Evolutionary conservation across 2,329 filamentous ascomycete species (phyloP).

Genomic region (Neonectria magnoliae): DNA sequence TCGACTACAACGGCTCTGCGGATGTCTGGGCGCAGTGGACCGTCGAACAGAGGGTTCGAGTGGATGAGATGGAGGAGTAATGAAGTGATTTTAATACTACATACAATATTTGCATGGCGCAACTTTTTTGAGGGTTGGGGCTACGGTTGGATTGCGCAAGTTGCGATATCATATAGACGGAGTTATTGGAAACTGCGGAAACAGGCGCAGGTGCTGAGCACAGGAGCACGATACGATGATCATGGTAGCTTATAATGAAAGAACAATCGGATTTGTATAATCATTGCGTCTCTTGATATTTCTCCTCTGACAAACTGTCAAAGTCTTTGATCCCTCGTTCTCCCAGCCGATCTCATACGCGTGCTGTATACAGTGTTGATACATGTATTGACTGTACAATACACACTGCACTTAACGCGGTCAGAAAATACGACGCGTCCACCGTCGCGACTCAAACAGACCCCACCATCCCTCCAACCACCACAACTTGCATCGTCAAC

Average conservation of each 20-base stretch:
- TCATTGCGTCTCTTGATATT: background rate
- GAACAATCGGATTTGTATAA: constrained; percentile 3
- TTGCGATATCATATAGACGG: constrained; percentile 22
- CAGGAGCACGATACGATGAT: constrained; percentile 9
- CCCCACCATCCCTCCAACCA: constrained; percentile 30
- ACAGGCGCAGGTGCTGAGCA: background rate
- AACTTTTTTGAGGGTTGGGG: constrained; percentile 32
- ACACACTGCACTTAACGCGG: constrained; percentile 36
- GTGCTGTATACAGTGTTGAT: background rate
- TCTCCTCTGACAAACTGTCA: background rate
- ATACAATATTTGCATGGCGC: constrained; percentile 19
- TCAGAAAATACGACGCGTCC: constrained; percentile 33
- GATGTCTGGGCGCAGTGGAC: constrained; percentile 47
- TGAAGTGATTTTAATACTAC: constrained; percentile 16
- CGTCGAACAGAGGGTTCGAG: constrained; percentile 29
- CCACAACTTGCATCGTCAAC: constrained; percentile 22
- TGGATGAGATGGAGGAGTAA: constrained; percentile 34
- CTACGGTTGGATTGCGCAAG: constrained; percentile 23
- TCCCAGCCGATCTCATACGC: no score
- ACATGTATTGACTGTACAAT: constrained; percentile 6
- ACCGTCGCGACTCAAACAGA: constrained; percentile 25
- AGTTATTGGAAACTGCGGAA: constrained; percentile 8
- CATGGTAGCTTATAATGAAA: constrained; percentile 11
- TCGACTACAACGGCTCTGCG: constrained; percentile 45
- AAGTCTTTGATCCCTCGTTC: background rate